phyloP scores from a whole-genome alignment of 164 flowering plant genomes.

The Tetrastigma voinierianum region DNA sequence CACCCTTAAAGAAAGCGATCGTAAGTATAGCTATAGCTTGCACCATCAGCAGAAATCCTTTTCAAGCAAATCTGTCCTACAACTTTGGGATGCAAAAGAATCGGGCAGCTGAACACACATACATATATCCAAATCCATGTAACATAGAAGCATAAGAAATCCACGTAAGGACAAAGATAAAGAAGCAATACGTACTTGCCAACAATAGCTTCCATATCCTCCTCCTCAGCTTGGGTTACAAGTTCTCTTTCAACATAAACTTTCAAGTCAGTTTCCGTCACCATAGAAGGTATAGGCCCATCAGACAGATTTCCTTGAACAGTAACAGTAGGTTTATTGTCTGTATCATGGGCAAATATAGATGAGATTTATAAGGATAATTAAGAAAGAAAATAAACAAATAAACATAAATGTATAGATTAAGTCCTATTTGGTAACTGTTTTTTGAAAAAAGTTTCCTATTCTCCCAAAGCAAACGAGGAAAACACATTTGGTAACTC shows the following conservation, averaged over 20 bases:
- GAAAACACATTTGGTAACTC: no score
- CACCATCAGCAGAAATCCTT: neutral
- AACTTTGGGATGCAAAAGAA: no score
- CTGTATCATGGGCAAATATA: constrained; percentile 30
- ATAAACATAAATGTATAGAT: no score
- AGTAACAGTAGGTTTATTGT: constrained; percentile 61
- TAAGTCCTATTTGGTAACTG: no score
- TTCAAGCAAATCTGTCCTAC: neutral
- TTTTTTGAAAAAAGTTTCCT: no score
- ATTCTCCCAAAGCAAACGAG: no score
- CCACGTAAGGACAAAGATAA: neutral
- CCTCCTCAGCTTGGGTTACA: constrained; percentile 92
- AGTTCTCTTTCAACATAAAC: constrained; percentile 88
- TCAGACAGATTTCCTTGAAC: constrained; percentile 48
- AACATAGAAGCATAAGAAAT: neutral
- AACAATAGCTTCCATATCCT: constrained; percentile 92
- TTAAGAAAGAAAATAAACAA: neutral
- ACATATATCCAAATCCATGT: neutral
- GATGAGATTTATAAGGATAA: no score
- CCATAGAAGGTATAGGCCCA: constrained; percentile 54
- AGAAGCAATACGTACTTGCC: constrained; percentile 63
- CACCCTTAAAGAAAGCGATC: no score
- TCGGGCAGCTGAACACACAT: neutral
- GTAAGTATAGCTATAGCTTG: no score
- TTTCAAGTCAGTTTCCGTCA: constrained; percentile 67